Base-by-base conservation (phyloP, 2,329 filamentous ascomycete species). In the Beauveria pseudobassiana region DNA sequence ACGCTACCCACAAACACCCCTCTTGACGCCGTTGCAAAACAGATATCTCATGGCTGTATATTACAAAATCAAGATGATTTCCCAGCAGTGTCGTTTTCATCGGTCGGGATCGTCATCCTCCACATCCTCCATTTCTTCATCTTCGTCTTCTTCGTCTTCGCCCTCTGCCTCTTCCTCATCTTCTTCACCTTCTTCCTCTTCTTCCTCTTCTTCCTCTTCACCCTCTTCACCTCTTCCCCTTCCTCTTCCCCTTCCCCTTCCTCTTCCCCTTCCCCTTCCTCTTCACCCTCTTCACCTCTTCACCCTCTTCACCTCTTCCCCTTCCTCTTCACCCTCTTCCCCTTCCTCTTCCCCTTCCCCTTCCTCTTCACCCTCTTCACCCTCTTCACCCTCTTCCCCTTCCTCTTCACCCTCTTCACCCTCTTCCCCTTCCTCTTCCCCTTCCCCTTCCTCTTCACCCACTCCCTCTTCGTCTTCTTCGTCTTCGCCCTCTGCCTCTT, bases 181-280 rank as follows among this genome's bases (percentile, higher is more conserved):
- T 5, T 30, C 49, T 22, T 64, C 62, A 0, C 48, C 61, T 6
- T 34, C 57, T 6, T 62, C 63, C 7, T 63, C 64, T 1, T 63
- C 66, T 22, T 64, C 65, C 8, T 59, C 63, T 43, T 64, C 63
- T 7, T 53, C 61, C 7, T 51, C 69, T 16, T 68, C 64, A 22
- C 69, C 69, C 5, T 74, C 69, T 8, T 65, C 69, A 24, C 64
- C 20, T 22, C 20, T 22, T 62, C n/a, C n/a, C n/a, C n/a, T n/a
- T n/a, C n/a, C n/a, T n/a, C n/a, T n/a, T n/a, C n/a, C n/a, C n/a
- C n/a, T n/a, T n/a, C n/a, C n/a, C n/a, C n/a, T n/a, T n/a, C n/a
- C n/a, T n/a, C n/a, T n/a, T n/a, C n/a, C n/a, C n/a, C n/a, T n/a
- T n/a, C n/a, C n/a, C n/a, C 53, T 46, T 62, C 60, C 3, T 63